Evolutionary conservation across 768 basidiomycete species (phyloP), one percentile per base, ranked within the genome.

Genomic region (Pleurotus tuoliensis): DNA sequence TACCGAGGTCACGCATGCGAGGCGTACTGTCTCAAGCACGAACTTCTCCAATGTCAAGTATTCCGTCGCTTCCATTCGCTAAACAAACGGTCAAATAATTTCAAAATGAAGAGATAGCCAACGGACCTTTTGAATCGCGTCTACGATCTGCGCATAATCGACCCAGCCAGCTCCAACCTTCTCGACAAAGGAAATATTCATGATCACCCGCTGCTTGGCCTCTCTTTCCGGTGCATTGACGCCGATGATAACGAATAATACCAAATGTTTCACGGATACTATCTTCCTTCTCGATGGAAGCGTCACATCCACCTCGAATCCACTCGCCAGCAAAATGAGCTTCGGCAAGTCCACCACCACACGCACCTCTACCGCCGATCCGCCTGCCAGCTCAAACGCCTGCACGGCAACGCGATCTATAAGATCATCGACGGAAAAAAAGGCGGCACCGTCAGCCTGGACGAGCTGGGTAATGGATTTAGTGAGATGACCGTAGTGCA

Each of bases 141-240:
- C 59, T 2, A 80, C 58, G 9, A 80, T 61, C 1, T 55, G 56
- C 13, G 66, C 68, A 61, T 82, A 82, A 38, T 77, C 70, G 4
- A 73, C 69, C 16, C 65, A 63, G n/a, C 61, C 59, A n/a, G 62
- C 59, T 6, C 39, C 50, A 44, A 34, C 16, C 18, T 30, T 41
- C 58, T 80, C 78, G 49, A 68, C 63, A 53, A 83, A 77, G 1
- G 65, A 62, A 47, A 91, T 65, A 62, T 84, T 81, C 20, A 81
- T 69, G 47, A 84, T 64, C 22, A 92, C 80, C 24, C 79, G 71
- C 66, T 92, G 89, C 63, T 84, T 84, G 43, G 81, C 77, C 27
- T 77, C 64, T 30, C 88, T 74, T 62, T 92, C 89, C 5, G 83
- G 85, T 0, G 84, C 78, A 59, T 90, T 87, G 34, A 91, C 78